Evolutionary conservation across 768 basidiomycete species (phyloP).

Genomic region (Phallus indusiatus): DNA sequence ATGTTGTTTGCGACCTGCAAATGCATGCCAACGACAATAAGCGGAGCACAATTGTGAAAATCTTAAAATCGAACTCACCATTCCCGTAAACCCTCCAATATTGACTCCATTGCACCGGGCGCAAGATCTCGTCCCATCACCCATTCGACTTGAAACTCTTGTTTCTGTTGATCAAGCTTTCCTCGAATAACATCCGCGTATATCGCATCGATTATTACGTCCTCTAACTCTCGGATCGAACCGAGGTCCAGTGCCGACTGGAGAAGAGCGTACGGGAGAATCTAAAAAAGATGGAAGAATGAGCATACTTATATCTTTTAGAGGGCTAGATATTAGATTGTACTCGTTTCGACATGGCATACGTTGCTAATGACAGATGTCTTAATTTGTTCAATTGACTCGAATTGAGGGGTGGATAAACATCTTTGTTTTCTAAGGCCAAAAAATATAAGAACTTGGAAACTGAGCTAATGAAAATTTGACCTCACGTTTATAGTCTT

Average conservation of each 20-base stretch:
- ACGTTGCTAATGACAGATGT: conserved; percentile 83
- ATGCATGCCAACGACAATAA: not conserved
- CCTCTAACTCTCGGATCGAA: conserved; percentile 83
- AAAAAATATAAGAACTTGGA: not conserved
- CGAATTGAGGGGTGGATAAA: conserved; percentile 56
- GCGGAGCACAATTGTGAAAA: not conserved
- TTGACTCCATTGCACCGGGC: conserved; percentile 51
- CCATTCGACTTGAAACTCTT: conserved; percentile 85
- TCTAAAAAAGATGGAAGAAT: conserved; percentile 31
- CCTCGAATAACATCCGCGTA: conserved; percentile 86
- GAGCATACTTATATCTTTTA: not conserved
- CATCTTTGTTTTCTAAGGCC: conserved; percentile 50
- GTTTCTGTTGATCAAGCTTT: conserved; percentile 87
- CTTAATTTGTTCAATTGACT: conserved; percentile 83
- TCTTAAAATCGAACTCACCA: conserved; percentile 39
- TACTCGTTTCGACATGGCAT: conserved; percentile 71
- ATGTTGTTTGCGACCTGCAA: conserved; percentile 38
- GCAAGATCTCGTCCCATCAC: conserved; percentile 90
- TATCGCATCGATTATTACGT: conserved; percentile 94
- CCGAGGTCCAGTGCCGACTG: conserved; percentile 63
- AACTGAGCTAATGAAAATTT: not conserved
- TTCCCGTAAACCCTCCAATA: conserved; percentile 52
- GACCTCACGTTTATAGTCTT: conserved; percentile 65
- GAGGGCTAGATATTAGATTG: conserved; percentile 18
- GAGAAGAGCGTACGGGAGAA: conserved; percentile 72